Evolutionary conservation across 2,329 filamentous ascomycete species (phyloP).

Genomic region (Helotiales sp.): DNA sequence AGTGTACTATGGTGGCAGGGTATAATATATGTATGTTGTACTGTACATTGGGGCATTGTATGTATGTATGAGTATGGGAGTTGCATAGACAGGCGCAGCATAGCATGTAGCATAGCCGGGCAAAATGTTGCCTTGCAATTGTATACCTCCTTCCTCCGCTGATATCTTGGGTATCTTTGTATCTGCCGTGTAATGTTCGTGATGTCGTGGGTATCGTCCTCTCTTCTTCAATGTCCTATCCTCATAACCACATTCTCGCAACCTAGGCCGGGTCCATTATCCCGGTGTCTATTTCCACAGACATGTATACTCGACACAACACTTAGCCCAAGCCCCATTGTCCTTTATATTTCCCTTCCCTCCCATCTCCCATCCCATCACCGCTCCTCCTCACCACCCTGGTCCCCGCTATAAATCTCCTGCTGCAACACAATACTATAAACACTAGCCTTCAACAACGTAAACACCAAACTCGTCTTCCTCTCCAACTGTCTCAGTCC

Average conservation of each 20-base stretch:
- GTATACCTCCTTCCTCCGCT: conserved; percentile 5
- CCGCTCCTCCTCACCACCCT: conserved; percentile 37
- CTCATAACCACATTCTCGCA: background rate
- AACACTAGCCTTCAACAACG: conserved; percentile 93
- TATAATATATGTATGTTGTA: conserved; percentile 30
- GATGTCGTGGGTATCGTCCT: background rate
- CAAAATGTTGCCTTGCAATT: conserved; percentile 14
- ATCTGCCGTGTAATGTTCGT: background rate
- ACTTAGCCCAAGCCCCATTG: no score
- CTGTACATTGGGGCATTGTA: conserved; percentile 32
- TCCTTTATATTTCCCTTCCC: no score
- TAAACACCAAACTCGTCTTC: conserved; percentile 94
- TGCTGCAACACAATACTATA: conserved; percentile 99
- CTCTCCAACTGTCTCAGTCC: conserved; percentile 84
- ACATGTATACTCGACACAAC: no score
- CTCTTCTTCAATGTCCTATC: conserved; percentile 2
- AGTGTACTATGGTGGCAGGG: conserved; percentile 85
- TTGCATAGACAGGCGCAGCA: conserved; percentile 27
- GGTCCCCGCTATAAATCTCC: conserved; percentile 76
- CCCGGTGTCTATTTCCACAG: no score
- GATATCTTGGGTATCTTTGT: conserved; percentile 21
- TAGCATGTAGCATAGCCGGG: conserved; percentile 19
- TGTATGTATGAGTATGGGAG: conserved; percentile 50
- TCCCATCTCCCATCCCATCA: conserved; percentile 26
- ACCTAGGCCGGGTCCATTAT: no score